Percentiles rank a stretch among this genome's conserved stretches.
Conservation (phyloP, 225 moss, liverwort and hornwort species). For the Polytrichum formosum region DNA sequence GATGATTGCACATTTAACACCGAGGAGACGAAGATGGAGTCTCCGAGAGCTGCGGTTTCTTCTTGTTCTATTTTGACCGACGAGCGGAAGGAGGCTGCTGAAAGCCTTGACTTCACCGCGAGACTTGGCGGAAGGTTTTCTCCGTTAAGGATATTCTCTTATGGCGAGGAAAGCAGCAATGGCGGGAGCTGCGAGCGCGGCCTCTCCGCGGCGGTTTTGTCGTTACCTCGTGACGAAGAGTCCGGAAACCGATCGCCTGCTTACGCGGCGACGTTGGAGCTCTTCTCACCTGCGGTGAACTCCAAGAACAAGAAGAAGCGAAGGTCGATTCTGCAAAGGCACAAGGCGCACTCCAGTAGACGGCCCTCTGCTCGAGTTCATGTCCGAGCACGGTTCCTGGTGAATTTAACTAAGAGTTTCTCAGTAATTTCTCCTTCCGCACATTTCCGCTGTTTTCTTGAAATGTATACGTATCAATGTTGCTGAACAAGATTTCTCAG, state of each 20-base stretch:
- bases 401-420: background rate
- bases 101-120: conserved; percentile 42
- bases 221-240: conserved; percentile 22
- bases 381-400: conserved; percentile 15
- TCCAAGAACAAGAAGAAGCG: conserved; percentile 12
- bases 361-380: conserved; percentile 22
- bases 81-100: conserved; percentile 32
- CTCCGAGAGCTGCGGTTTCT: too few relatives aligned
- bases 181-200: background rate
- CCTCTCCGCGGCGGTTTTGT: conserved; percentile 22
- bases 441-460: too few relatives aligned
- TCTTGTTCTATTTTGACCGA: background rate
- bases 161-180: conserved; percentile 13
- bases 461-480: too few relatives aligned
- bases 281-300: conserved; percentile 15
- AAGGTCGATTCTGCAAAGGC: conserved; percentile 15
- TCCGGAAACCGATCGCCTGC: conserved; percentile 9
- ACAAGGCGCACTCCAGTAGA: conserved; percentile 19
- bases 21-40: too few relatives aligned
- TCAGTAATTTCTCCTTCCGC: too few relatives aligned
- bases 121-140: conserved; percentile 47
- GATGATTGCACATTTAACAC: too few relatives aligned
- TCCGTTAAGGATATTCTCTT: conserved; percentile 29
- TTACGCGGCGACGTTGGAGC: conserved; percentile 22
- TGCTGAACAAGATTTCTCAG: background rate